Conservation (phyloP, 352 stramenopile genomes). For the Pythium volutum region DNA sequence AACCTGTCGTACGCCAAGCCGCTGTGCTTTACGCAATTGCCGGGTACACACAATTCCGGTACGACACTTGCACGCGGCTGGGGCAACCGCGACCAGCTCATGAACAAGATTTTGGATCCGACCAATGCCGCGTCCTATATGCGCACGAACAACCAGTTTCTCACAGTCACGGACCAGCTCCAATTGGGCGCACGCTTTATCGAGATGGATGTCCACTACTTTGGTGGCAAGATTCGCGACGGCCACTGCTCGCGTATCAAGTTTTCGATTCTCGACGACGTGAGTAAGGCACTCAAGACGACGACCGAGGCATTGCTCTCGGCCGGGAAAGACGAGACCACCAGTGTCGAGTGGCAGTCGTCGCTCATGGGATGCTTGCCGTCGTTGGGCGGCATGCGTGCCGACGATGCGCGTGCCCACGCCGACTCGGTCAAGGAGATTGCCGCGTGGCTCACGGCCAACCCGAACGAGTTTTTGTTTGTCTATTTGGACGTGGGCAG, state of each 20-base stretch:
- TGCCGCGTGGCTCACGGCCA: constrained; percentile 50
- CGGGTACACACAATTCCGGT: constrained; percentile 73
- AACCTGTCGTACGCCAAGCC: constrained; percentile 65
- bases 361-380: constrained; percentile 71
- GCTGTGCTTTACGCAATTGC: constrained; percentile 68
- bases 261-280: constrained; percentile 57
- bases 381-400: constrained; percentile 73
- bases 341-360: constrained; percentile 51
- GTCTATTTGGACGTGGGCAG: constrained; percentile 56
- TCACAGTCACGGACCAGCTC: constrained; percentile 77
- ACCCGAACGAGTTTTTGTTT: constrained; percentile 43
- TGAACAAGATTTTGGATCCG: constrained; percentile 51
- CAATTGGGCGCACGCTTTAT: constrained; percentile 73
- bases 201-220: constrained; percentile 84
- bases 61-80: constrained; percentile 70
- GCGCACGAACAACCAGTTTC: constrained; percentile 72
- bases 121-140: constrained; percentile 54
- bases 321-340: constrained; percentile 24
- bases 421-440: constrained; percentile 57
- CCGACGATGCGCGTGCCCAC: constrained; percentile 53
- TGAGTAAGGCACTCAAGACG: constrained; percentile 36
- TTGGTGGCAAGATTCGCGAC: constrained; percentile 55
- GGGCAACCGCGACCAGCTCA: constrained; percentile 73
- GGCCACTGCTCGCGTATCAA: constrained; percentile 67
- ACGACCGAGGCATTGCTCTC: constrained; percentile 33